phyloP scores from a whole-genome alignment of 345 rosid species.

The Aethionema arabicum region DNA sequence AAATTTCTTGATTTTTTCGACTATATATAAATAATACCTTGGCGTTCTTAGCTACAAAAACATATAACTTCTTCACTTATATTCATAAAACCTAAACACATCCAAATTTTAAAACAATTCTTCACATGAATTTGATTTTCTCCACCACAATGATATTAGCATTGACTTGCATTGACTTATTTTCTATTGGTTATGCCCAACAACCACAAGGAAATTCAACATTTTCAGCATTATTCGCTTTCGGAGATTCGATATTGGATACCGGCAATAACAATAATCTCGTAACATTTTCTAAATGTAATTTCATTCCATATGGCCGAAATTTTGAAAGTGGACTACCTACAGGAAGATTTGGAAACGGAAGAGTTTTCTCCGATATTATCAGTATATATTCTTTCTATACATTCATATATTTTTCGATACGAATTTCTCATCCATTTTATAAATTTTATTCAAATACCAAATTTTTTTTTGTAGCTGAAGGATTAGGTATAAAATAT shows the following conservation, averaged over 20 bases:
- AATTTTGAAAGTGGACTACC: constrained; percentile 44
- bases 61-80: too few relatives aligned
- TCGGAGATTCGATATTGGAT: constrained; percentile 67
- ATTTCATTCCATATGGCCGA: constrained; percentile 58
- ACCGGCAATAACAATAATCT: constrained; percentile 60
- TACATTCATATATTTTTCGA: not conserved
- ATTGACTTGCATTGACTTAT: too few relatives aligned
- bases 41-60: too few relatives aligned
- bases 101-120: too few relatives aligned
- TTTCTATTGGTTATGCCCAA: too few relatives aligned
- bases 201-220: constrained; percentile 9
- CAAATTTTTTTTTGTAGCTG: constrained; percentile 40
- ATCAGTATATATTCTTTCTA: constrained; percentile 26
- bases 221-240: constrained; percentile 45
- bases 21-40: too few relatives aligned
- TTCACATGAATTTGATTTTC: too few relatives aligned
- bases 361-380: constrained; percentile 54
- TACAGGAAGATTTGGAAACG: constrained; percentile 62
- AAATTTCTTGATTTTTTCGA: too few relatives aligned
- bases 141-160: too few relatives aligned
- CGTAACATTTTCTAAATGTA: constrained; percentile 39
- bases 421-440: not conserved
- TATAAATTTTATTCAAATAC: not conserved
- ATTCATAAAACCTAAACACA: too few relatives aligned
- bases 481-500: constrained; percentile 56